Percentiles rank a stretch among this genome's conserved stretches.
These are phyloP conservation scores for Lactifluus volemus DNA, from an alignment of 768 basidiomycete species.

Conservation along the genomic window DNA sequence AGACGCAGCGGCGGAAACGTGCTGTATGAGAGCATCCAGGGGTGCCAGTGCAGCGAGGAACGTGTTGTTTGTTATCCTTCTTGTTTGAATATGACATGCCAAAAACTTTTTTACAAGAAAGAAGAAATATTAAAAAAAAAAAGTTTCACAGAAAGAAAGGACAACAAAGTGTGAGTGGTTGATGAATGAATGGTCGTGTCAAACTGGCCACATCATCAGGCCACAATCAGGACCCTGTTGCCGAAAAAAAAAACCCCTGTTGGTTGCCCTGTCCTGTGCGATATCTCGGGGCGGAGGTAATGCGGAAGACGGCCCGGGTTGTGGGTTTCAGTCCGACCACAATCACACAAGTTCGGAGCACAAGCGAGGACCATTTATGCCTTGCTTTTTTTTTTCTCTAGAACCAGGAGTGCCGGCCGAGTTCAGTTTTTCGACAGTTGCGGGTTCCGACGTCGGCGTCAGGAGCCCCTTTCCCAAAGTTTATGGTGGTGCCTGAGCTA, in stretches of 20 bases:
- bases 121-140: neutral
- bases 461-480: too few species aligned
- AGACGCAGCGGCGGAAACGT: neutral
- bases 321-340: neutral
- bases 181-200: neutral
- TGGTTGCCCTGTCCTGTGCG: neutral
- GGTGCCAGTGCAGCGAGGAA: slow-evolving; percentile 9
- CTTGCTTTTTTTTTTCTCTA: too few species aligned
- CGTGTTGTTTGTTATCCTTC: neutral
- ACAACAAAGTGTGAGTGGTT: neutral
- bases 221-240: too few species aligned
- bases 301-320: neutral
- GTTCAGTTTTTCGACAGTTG: neutral
- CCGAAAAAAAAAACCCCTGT: too few species aligned
- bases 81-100: slow-evolving; percentile 2
- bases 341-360: too few species aligned
- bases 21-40: slow-evolving; percentile 5
- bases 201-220: neutral
- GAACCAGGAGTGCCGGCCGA: neutral
- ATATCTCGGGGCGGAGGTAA: neutral
- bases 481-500: too few species aligned
- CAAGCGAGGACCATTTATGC: too few species aligned
- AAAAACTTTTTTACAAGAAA: slow-evolving; percentile 3
- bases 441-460: neutral
- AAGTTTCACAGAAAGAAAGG: neutral